These are phyloP conservation scores for Pichia sp. DNA, from an alignment of 1,139 yeast genomes.

Conservation along the genomic window DNA sequence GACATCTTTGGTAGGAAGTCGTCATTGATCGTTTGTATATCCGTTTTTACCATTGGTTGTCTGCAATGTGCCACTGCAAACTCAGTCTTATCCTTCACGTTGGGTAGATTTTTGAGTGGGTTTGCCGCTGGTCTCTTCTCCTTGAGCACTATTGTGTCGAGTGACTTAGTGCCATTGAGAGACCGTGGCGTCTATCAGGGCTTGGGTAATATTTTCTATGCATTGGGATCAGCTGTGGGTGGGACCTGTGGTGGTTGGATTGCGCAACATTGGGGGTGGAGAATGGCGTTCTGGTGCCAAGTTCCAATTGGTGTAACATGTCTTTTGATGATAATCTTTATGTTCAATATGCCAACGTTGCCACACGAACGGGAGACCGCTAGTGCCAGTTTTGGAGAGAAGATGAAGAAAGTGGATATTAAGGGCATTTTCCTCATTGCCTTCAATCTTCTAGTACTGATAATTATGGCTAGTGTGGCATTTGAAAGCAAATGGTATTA, in stretches of 20 bases:
- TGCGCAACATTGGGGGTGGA: constrained; percentile 75
- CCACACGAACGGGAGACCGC: constrained; percentile 21
- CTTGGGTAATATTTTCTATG: constrained; percentile 54
- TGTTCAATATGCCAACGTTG: constrained; percentile 30
- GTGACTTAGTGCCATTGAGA: constrained; percentile 51
- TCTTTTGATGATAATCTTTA: constrained; percentile 31
- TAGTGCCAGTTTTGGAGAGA: constrained; percentile 28
- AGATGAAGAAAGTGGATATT: constrained; percentile 60
- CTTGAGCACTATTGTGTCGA: constrained; percentile 46
- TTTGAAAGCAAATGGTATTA: constrained; percentile 35
- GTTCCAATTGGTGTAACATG: constrained; percentile 59
- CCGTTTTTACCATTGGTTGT: constrained; percentile 48
- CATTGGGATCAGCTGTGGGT: constrained; percentile 65
- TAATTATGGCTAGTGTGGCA: constrained; percentile 56
- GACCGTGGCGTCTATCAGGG: constrained; percentile 59
- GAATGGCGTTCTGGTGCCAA: constrained; percentile 54
- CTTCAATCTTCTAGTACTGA: constrained; percentile 35
- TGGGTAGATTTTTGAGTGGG: constrained; percentile 57
- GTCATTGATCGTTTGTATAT: constrained; percentile 41
- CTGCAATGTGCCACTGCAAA: constrained; percentile 43
- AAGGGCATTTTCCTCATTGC: constrained; percentile 61
- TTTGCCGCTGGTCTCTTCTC: constrained; percentile 59
- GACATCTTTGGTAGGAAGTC: constrained; percentile 78
- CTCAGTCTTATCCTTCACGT: constrained; percentile 37
- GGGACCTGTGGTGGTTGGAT: constrained; percentile 67